A percentile compares a stretch with the other conserved stretches of the same genome.
Evolutionary conservation across 140 eudicot species (phyloP).

Genomic region (Bidens hawaiensis): DNA sequence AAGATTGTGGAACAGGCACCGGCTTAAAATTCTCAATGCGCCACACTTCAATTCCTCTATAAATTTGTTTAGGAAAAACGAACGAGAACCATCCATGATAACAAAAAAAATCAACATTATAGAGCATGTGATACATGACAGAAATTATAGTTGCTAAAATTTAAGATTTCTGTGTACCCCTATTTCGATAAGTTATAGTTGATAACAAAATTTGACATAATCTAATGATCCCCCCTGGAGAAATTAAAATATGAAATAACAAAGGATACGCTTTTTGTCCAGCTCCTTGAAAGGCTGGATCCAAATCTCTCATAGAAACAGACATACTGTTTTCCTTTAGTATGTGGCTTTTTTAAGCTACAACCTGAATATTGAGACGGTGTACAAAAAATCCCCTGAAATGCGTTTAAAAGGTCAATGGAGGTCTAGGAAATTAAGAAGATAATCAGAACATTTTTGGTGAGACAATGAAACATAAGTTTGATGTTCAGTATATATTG

Average conservation of each 20-base stretch:
- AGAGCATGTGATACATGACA: conserved; percentile 2
- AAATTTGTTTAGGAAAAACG: conserved; percentile 39
- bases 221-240: no score
- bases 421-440: conserved; percentile 1
- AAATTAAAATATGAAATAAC: no score
- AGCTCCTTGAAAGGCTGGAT: conserved; percentile 97
- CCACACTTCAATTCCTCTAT: conserved; percentile 96
- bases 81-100: conserved; percentile 11
- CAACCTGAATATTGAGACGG: conserved; percentile 18
- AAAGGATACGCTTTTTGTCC: conserved; percentile 99
- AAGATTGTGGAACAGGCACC: conserved; percentile 63
- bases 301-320: conserved; percentile 84
- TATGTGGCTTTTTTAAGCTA: conserved; percentile 18
- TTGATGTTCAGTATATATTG: conserved; percentile 5
- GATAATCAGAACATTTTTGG: background rate
- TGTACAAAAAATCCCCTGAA: conserved; percentile 32
- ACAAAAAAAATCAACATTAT: conserved; percentile 3
- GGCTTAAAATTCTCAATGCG: conserved; percentile 86
- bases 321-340: conserved; percentile 48
- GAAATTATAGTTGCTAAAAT: background rate
- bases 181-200: conserved; percentile 1
- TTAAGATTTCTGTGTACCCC: conserved; percentile 6
- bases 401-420: conserved; percentile 15
- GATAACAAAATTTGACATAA: no score
- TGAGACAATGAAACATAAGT: background rate